A percentile compares a stretch with the other conserved stretches of the same genome.
Evolutionary conservation across 2,329 filamentous ascomycete species (phyloP).

Genomic region (Colletotrichum spaethianum): DNA sequence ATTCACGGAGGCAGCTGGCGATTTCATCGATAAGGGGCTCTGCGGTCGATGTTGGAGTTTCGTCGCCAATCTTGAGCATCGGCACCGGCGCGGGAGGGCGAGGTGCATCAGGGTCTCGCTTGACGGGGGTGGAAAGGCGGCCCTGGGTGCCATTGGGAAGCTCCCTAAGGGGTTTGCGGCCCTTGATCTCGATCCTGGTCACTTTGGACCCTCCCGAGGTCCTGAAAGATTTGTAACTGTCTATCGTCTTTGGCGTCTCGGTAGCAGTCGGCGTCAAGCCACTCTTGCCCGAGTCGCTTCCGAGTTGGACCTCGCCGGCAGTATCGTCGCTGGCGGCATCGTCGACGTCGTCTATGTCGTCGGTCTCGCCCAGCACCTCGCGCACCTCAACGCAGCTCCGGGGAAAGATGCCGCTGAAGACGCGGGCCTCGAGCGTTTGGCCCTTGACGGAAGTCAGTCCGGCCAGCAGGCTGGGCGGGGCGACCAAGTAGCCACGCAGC

Average conservation of each 20-base stretch:
- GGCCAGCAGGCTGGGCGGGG: slow-evolving; percentile 91
- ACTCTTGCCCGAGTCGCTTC: slow-evolving; percentile 69
- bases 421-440: slow-evolving; percentile 92
- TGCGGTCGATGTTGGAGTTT: slow-evolving; percentile 89
- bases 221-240: slow-evolving; percentile 48
- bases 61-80: slow-evolving; percentile 97
- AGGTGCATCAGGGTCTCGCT: slow-evolving; percentile 76
- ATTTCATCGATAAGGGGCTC: slow-evolving; percentile 98
- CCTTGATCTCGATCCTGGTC: slow-evolving; percentile 35
- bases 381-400: slow-evolving; percentile 94
- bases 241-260: slow-evolving; percentile 52
- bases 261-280: slow-evolving; percentile 59
- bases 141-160: slow-evolving; percentile 57
- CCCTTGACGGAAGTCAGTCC: slow-evolving; percentile 92
- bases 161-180: slow-evolving; percentile 48
- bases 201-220: slow-evolving; percentile 42
- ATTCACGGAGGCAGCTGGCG: slow-evolving; percentile 94
- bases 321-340: slow-evolving; percentile 46
- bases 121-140: slow-evolving; percentile 62
- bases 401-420: slow-evolving; percentile 99
- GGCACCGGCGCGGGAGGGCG: slow-evolving; percentile 94
- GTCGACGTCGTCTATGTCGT: slow-evolving; percentile 64
- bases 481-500: slow-evolving; percentile 95
- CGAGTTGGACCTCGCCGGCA: slow-evolving; percentile 42
- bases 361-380: slow-evolving; percentile 86